Base-by-base conservation (phyloP, 495 filamentous ascomycete genomes). In the Daldinia childiae region DNA sequence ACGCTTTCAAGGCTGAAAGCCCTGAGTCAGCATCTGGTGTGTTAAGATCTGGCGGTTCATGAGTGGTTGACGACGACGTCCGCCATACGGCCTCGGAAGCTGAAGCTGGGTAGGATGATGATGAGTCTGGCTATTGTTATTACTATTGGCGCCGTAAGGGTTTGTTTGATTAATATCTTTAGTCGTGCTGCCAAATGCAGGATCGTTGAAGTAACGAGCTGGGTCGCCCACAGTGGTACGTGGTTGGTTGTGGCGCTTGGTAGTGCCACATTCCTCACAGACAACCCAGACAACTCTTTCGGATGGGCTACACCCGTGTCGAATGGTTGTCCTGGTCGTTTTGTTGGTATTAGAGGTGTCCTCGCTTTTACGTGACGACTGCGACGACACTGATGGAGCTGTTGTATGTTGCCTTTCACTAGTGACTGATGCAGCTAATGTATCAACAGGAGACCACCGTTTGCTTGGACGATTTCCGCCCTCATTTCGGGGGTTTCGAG, bases 11-110 rank as follows among this genome's bases (percentile, higher is more conserved):
- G 70, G 75, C 24, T 76, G 75, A 29, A 74, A 77, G 3, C 75
- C 75, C 34, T 77, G 75, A 9, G 75, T 77, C 21, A 77, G 29
- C 38, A 77, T 77, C 57, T 77, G 73, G 54, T 77, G 75, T 4
- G 75, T 77, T 71, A 77, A 72, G 21, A 77, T 74, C 66, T 77
- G 73, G 55, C 75, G 75, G 24, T 76, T 77, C 27, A 68, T 64
- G 19, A 77, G 67, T 15, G 75, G 75, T 30, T 76, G 70, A 26
- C 75, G 75, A 64, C 75, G 71, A 57, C 73, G 75, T 6, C 73
- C 75, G 9, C 64, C 67, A 51, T 62, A 72, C 27, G 68, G 73
- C 58, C 66, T 72, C 19, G 71, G 64, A 48, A 66, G 56, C 45
- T 54, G 60, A 27, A 62, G 61, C 3, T 45, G 54, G 15, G 63